phyloP scores from a whole-genome alignment of 257 asterid species.

The Ophiorrhiza pumila region DNA sequence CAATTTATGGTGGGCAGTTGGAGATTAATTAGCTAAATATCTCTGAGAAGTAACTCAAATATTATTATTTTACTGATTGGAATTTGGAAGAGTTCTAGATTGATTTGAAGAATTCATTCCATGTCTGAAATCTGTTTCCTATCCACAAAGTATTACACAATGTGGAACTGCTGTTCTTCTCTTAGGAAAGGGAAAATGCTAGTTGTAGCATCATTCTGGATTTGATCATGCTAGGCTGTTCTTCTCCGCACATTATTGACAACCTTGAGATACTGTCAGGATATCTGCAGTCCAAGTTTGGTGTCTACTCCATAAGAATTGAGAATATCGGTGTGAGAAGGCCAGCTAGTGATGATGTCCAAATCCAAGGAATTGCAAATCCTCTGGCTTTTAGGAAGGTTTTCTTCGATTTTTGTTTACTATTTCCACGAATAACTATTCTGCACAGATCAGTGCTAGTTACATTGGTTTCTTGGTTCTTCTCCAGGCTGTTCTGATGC shows the following conservation, averaged over 20 bases:
- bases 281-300: slow-evolving; percentile 59
- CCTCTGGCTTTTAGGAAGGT: slow-evolving; percentile 76
- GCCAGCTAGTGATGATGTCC: slow-evolving; percentile 71
- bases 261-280: slow-evolving; percentile 38
- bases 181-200: background rate
- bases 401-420: slow-evolving; percentile 8
- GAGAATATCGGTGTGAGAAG: slow-evolving; percentile 71
- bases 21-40: background rate
- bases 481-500: slow-evolving; percentile 63
- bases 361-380: slow-evolving; percentile 61
- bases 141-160: background rate
- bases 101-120: background rate
- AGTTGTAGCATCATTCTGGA: background rate
- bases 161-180: background rate
- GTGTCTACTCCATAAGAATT: slow-evolving; percentile 62
- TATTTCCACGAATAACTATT: background rate
- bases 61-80: background rate
- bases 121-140: background rate
- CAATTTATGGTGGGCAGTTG: background rate
- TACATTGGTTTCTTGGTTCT: slow-evolving; percentile 3
- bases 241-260: background rate
- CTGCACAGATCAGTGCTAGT: background rate
- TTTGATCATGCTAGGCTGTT: background rate
- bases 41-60: background rate
- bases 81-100: background rate